Conservation (phyloP, 805 yeast genomes). For the Kluyveromyces nonfermentans region DNA sequence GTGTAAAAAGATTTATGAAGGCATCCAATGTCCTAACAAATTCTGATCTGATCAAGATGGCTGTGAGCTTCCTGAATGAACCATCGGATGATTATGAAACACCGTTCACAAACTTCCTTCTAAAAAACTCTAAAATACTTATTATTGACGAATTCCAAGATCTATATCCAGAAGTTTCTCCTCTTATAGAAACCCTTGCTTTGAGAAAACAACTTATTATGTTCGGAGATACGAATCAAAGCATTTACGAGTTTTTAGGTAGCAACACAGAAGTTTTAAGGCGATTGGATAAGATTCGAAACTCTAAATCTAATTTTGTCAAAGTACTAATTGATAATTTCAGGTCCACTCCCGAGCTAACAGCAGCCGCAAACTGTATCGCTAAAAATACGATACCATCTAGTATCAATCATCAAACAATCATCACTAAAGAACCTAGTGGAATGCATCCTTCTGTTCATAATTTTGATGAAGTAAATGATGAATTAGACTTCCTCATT, state of each 20-base stretch:
- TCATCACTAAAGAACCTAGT: slow-evolving; percentile 12
- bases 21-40: slow-evolving; percentile 28
- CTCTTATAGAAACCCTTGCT: slow-evolving; percentile 34
- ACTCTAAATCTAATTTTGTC: slow-evolving; percentile 16
- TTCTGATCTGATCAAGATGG: slow-evolving; percentile 23
- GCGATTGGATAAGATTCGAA: slow-evolving; percentile 12
- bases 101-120: slow-evolving; percentile 10
- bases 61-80: slow-evolving; percentile 10
- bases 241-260: slow-evolving; percentile 61
- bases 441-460: slow-evolving; percentile 11
- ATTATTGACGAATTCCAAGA: slow-evolving; percentile 73
- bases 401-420: background rate
- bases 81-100: background rate
- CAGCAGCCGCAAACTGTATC: slow-evolving; percentile 33
- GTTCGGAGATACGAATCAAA: slow-evolving; percentile 66
- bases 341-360: slow-evolving; percentile 51
- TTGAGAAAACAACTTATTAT: slow-evolving; percentile 44
- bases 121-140: slow-evolving; percentile 30
- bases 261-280: slow-evolving; percentile 32
- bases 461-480: slow-evolving; percentile 9
- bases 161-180: slow-evolving; percentile 42
- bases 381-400: slow-evolving; percentile 2
- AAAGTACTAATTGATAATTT: slow-evolving; percentile 43
- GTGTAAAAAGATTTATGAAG: slow-evolving; percentile 22
- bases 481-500: slow-evolving; percentile 17